Evolutionary conservation across 169 alveolate genomes (phyloP).

Genomic region (Plasmodium ovale): DNA sequence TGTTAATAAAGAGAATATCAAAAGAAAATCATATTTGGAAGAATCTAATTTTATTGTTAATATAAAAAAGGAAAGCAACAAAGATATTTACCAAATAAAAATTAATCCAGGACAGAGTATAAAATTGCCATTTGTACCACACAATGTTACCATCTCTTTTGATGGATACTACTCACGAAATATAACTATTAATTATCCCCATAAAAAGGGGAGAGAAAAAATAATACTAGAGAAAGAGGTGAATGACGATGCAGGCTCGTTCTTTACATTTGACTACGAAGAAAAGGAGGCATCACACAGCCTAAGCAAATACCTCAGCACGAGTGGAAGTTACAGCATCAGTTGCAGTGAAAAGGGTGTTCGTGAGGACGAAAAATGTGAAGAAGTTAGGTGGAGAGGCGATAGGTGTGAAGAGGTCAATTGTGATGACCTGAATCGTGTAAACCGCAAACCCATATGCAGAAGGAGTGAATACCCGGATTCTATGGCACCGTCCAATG

Average conservation of each 20-base stretch:
- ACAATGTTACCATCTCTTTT: conserved; percentile 37
- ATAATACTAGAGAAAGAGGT: conserved; percentile 43
- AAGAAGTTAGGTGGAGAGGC: no score
- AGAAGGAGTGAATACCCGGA: not conserved
- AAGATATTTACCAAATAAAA: conserved; percentile 37
- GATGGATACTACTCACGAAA: conserved; percentile 61
- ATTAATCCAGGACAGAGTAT: conserved; percentile 75
- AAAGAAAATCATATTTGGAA: conserved; percentile 14
- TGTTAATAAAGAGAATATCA: conserved; percentile 5
- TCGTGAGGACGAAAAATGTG: no score
- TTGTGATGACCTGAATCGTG: no score
- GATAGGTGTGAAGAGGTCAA: no score
- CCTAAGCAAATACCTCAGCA: not conserved
- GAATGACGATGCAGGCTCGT: conserved; percentile 10
- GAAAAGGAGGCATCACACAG: not conserved
- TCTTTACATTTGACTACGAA: conserved; percentile 49
- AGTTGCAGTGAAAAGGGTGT: not conserved
- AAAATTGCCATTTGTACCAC: conserved; percentile 50
- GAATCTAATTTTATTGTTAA: conserved; percentile 35
- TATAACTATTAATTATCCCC: conserved; percentile 64
- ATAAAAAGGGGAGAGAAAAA: conserved; percentile 75
- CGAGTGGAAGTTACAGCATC: not conserved
- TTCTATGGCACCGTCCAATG: not conserved
- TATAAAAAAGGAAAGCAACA: conserved; percentile 40
- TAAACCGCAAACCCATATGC: no score